Evolutionary conservation across 2,329 filamentous ascomycete genomes (phyloP).

Genomic region (Elsinoe arachidis): DNA sequence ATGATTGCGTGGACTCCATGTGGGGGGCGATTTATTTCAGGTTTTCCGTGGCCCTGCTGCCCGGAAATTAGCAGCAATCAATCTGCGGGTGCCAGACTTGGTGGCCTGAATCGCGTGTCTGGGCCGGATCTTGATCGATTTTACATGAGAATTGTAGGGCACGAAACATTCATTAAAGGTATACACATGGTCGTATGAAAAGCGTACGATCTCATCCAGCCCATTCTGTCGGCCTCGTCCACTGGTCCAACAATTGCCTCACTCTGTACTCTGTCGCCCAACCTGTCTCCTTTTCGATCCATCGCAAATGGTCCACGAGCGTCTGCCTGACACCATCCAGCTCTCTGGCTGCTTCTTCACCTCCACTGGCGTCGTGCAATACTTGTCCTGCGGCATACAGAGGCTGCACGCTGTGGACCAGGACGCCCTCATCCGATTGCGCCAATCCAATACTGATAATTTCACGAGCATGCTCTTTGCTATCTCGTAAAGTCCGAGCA

Average conservation of each 20-base stretch:
- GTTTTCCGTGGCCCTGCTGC: neutral
- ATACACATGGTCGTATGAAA: neutral
- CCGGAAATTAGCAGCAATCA: conserved; percentile 4
- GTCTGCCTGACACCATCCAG: conserved; percentile 42
- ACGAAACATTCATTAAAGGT: too few species aligned
- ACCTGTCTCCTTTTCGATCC: conserved; percentile 54
- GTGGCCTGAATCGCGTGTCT: neutral
- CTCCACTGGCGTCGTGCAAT: conserved; percentile 37
- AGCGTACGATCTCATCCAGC: neutral
- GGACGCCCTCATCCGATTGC: conserved; percentile 47
- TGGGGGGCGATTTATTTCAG: neutral
- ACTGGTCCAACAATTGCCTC: conserved; percentile 44
- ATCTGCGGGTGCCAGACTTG: neutral
- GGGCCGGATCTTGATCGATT: neutral
- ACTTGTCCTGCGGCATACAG: conserved; percentile 56
- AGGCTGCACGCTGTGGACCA: conserved; percentile 51
- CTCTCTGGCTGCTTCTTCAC: conserved; percentile 19
- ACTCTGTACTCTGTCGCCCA: conserved; percentile 57
- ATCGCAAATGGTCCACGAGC: conserved; percentile 47
- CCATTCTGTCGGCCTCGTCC: conserved; percentile 21
- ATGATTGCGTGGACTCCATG: conserved; percentile 1
- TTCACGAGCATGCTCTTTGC: conserved; percentile 50
- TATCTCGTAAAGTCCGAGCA: conserved; percentile 47
- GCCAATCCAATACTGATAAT: conserved; percentile 53
- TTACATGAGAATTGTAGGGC: neutral